Evolutionary conservation across 2,329 filamentous ascomycete genomes (phyloP).

Genomic region (Aspergillus pseudoviridinutans): DNA sequence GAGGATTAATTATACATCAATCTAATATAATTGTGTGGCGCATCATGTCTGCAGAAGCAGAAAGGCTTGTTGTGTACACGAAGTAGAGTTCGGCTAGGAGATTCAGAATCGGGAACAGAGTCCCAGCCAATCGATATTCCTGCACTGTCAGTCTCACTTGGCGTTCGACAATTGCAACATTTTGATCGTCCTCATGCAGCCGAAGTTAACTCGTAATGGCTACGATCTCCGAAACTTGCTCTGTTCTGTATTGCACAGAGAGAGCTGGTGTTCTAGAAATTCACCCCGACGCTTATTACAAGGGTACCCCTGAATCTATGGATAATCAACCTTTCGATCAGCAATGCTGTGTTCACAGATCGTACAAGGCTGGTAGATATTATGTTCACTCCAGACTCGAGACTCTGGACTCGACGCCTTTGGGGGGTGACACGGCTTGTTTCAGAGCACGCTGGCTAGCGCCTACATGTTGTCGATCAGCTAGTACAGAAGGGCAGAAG

Average conservation of each 20-base stretch:
- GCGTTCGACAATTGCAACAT: neutral
- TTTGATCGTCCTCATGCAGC: neutral
- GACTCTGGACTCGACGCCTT: too few relatives aligned
- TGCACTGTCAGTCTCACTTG: neutral
- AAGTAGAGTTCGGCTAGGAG: too few relatives aligned
- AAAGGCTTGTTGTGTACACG: too few relatives aligned
- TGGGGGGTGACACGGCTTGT: neutral
- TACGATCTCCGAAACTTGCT: neutral
- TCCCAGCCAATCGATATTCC: too few relatives aligned
- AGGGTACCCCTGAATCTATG: neutral
- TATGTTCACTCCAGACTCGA: too few relatives aligned
- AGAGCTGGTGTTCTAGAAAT: too few relatives aligned
- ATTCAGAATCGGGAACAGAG: neutral
- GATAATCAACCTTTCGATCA: neutral
- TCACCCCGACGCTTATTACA: neutral
- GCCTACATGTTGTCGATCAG: neutral
- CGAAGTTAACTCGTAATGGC: neutral
- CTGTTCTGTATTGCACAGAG: neutral
- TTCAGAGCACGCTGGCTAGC: neutral
- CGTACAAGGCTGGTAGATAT: too few relatives aligned
- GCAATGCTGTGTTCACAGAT: too few relatives aligned
- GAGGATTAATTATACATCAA: too few relatives aligned
- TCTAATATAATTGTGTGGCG: too few relatives aligned
- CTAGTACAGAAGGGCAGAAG: neutral
- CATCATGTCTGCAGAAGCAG: too few relatives aligned